phyloP scores from a whole-genome alignment of 257 asterid species.

The Buddleja alternifolia region DNA sequence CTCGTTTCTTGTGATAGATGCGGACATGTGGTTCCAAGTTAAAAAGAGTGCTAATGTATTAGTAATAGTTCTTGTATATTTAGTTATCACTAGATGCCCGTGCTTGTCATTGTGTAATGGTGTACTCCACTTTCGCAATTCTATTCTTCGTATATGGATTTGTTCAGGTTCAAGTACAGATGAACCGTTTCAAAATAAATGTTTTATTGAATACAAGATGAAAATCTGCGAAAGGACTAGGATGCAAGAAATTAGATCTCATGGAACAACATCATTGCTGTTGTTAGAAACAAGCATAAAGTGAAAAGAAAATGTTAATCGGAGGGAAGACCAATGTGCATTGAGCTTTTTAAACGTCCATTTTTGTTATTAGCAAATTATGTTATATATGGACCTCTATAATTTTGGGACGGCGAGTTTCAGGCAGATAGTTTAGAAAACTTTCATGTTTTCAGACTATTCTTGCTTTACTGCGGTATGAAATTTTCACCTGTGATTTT shows the following conservation, averaged over 20 bases:
- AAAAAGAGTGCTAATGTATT: background rate
- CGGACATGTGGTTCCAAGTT: background rate
- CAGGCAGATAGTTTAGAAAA: background rate
- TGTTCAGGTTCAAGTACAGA: background rate
- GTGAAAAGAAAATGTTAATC: background rate
- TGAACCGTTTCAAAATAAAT: background rate
- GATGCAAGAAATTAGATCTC: conserved; percentile 6
- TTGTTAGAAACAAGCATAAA: background rate
- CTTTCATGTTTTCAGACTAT: background rate
- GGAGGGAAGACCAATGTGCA: background rate
- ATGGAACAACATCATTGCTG: conserved; percentile 1
- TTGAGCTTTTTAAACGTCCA: conserved; percentile 7
- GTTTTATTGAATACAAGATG: conserved; percentile 8
- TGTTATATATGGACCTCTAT: background rate
- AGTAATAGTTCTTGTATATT: background rate
- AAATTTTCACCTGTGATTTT: conserved; percentile 30
- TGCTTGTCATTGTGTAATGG: background rate
- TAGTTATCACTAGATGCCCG: background rate
- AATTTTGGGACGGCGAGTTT: background rate
- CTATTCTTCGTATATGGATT: background rate
- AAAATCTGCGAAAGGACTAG: conserved; percentile 9
- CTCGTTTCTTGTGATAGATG: background rate
- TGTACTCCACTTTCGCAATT: background rate
- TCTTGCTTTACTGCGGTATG: background rate
- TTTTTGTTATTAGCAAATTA: background rate